phyloP scores from a whole-genome alignment of 176 grass and related monocot species.

The Lolium perenne region DNA sequence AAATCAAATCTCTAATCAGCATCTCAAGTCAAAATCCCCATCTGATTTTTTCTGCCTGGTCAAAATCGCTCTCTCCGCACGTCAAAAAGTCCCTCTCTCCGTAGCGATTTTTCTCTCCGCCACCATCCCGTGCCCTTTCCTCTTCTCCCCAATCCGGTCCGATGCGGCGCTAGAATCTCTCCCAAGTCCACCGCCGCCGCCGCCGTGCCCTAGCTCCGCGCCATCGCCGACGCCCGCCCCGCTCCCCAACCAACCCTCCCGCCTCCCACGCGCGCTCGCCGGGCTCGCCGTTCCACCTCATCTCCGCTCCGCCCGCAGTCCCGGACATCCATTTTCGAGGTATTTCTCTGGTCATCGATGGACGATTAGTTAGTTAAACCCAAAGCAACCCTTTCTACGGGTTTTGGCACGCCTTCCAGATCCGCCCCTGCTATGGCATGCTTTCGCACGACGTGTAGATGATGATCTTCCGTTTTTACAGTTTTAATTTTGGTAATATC shows the following conservation, averaged over 20 bases:
- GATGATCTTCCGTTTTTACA: neutral
- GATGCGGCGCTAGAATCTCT: neutral
- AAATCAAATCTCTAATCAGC: too few relatives aligned
- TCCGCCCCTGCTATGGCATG: neutral
- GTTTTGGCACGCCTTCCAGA: neutral
- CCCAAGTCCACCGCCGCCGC: neutral
- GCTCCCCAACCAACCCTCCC: neutral
- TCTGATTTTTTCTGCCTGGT: neutral
- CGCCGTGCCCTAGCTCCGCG: neutral
- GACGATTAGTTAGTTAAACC: neutral
- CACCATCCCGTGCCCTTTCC: slow-evolving; percentile 5
- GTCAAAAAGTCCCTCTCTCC: neutral
- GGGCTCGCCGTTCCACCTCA: neutral
- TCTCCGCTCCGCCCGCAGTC: neutral
- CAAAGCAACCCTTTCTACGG: neutral
- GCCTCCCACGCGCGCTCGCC: neutral
- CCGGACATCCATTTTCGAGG: neutral
- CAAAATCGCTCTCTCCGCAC: neutral
- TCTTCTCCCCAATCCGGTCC: neutral
- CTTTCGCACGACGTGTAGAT: neutral
- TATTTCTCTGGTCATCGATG: neutral
- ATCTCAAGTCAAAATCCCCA: neutral
- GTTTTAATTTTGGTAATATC: neutral
- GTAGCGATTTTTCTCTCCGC: neutral
- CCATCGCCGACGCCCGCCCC: neutral